Percentiles rank a stretch among this genome's conserved stretches.
These are phyloP conservation scores for Cercophora scortea DNA, from an alignment of 495 filamentous ascomycete genomes.

Conservation along the genomic window DNA sequence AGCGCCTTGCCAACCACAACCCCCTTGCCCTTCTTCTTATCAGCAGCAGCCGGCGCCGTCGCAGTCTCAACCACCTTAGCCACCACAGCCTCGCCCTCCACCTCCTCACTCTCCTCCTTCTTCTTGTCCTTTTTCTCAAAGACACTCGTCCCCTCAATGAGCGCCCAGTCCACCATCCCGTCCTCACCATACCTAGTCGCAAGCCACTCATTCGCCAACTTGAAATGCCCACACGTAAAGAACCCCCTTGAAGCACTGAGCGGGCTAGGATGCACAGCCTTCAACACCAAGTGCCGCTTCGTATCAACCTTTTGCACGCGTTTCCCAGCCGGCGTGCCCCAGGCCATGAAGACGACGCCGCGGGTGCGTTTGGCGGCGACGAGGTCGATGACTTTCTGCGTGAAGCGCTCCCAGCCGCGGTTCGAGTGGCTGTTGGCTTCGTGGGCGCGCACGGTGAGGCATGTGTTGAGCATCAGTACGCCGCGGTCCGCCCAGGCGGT, in stretches of 20 bases:
- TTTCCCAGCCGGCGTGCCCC: conserved; percentile 75
- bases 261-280: conserved; percentile 86
- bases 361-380: conserved; percentile 63
- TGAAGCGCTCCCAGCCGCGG: conserved; percentile 87
- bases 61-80: conserved; percentile 13
- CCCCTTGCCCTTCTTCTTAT: background rate
- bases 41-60: conserved; percentile 3
- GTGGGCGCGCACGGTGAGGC: conserved; percentile 82
- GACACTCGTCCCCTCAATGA: conserved; percentile 29
- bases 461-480: conserved; percentile 87
- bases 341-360: conserved; percentile 91
- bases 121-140: conserved; percentile 7
- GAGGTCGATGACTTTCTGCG: conserved; percentile 80
- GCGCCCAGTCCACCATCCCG: conserved; percentile 79
- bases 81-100: conserved; percentile 8
- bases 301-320: conserved; percentile 62
- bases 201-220: conserved; percentile 85
- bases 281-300: conserved; percentile 67
- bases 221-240: conserved; percentile 83
- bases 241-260: conserved; percentile 74
- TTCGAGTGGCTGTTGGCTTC: conserved; percentile 75
- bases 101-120: conserved; percentile 1
- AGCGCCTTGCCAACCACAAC: background rate
- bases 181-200: conserved; percentile 64
- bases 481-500: conserved; percentile 91